Evolutionary conservation across 805 yeast genomes (phyloP).

Genomic region (Ogataea parapolymorpha): DNA sequence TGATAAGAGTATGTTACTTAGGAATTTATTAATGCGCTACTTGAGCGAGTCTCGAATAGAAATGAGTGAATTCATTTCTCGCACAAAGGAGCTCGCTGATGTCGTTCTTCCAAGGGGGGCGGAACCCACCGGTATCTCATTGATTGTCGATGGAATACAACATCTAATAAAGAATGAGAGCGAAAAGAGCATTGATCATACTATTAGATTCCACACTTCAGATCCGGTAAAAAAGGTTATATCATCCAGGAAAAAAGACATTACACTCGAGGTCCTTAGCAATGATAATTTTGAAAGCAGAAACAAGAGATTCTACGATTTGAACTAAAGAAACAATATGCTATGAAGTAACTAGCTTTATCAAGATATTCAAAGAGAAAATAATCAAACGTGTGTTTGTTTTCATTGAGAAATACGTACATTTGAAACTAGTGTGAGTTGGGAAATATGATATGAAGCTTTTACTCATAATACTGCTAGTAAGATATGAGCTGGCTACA

Average conservation of each 20-base stretch:
- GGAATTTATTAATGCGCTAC: constrained; percentile 44
- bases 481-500: no score
- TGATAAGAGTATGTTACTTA: constrained; percentile 17
- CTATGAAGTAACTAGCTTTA: no score
- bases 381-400: no score
- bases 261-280: constrained; percentile 27
- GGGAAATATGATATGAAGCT: no score
- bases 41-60: constrained; percentile 59
- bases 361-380: no score
- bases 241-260: constrained; percentile 16
- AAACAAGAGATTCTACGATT: constrained; percentile 28
- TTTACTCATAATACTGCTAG: no score
- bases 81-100: constrained; percentile 73
- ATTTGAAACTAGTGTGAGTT: no score
- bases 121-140: constrained; percentile 51
- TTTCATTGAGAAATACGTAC: no score
- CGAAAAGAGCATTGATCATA: constrained; percentile 2
- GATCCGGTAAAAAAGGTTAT: constrained; percentile 1
- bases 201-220: neutral
- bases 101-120: constrained; percentile 71
- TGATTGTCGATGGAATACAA: constrained; percentile 64
- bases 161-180: constrained; percentile 30
- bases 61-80: constrained; percentile 59
- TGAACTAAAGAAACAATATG: constrained; percentile 11
- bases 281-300: constrained; percentile 27